Evolutionary conservation across 345 rosid genomes (phyloP), one percentile per base, ranked within the genome.

Genomic region (Schrenkiella parvula): DNA sequence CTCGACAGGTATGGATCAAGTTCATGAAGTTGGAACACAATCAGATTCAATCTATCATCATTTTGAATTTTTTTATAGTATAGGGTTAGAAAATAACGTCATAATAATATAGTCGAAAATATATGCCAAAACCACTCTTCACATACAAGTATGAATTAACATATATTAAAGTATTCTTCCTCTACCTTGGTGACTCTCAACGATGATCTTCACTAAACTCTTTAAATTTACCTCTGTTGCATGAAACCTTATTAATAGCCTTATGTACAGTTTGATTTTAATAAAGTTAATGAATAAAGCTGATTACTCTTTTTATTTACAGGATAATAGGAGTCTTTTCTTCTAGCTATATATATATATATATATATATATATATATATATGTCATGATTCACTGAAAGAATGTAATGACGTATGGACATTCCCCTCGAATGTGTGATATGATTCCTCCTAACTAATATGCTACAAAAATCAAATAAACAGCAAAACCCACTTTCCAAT

Each of bases 21-120:
- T 9, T 41, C 46, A 51, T 19, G 26, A 52, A 72, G 76, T 63
- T 63, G 64, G 37, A 72, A 25, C 63, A 63, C 76, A 72, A 41
- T 63, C 76, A 43, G 64, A 72, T 72, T 63, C 64, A 53, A 63
- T 63, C 28, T 34, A 17, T 61, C 52, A 37, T 60, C n/a, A 48
- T 60, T 38, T 71, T 25, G 13, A 5, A 31, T 15, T 28, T n/a
- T 22, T 46, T 15, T 50, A 50, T 50, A 38, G 31, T 62, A 61
- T 51, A 61, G 23, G 41, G 43, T n/a, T 48, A 17, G 50, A 47
- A 70, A 48, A 17, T 13, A 71, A 50, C 13, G 17, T 61, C 53
- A 21, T 19, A 7, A 21, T 21, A 47, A 21, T 47, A 21, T 47
- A 47, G 21, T 21, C 29, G 23, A 54, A 53, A 54, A 29, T 15